Evolutionary conservation across 164 flowering plant species (phyloP), one percentile per base, ranked within the genome.

Genomic region (Brasenia schreberi): DNA sequence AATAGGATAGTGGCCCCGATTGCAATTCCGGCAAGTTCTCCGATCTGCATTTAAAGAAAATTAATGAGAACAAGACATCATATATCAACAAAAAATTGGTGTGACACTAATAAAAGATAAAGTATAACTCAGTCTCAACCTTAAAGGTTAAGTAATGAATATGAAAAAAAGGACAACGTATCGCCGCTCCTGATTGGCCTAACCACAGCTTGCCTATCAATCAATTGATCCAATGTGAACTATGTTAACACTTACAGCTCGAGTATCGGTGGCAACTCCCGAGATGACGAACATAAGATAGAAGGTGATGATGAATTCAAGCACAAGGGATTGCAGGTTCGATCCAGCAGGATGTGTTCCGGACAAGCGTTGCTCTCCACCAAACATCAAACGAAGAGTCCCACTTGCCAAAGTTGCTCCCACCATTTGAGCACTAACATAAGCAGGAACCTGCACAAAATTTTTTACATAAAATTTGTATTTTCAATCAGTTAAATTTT

Each of bases 11-110:
- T 84, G 9, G 88, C 67, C 7, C 98, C 98, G 58, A 87, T 85
- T 0, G 96, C 96, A 61, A 92, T 80, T 9, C 96, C 96, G 2
- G 92, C 98, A 14, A 89, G 86, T 67, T 92, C 95, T 61, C 96
- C 94, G 61, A 92, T 81, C 98, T 92, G 83, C 72, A 78, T 10
- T 43, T 59, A 70, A 49, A 23, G 27, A 14, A 49, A 23, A 19
- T 19, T 10, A 52, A 23, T 56, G 59, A 27, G 0, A 49, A 49
- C 2, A 2, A 49, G 14, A 49, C 9, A n/a, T n/a, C n/a, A n/a
- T n/a, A n/a, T 9, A 49, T 9, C 2, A 45, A 49, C 16, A 4
- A 49, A 49, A 6, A 49, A 16, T 49, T 49, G 56, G 56, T 49
- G 12, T 33, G 4, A 33, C 4, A 33, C 39, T 33, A 33, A 33